Evolutionary conservation across 768 basidiomycete genomes (phyloP).

Genomic region (Tylopilus rubrobrunneus): DNA sequence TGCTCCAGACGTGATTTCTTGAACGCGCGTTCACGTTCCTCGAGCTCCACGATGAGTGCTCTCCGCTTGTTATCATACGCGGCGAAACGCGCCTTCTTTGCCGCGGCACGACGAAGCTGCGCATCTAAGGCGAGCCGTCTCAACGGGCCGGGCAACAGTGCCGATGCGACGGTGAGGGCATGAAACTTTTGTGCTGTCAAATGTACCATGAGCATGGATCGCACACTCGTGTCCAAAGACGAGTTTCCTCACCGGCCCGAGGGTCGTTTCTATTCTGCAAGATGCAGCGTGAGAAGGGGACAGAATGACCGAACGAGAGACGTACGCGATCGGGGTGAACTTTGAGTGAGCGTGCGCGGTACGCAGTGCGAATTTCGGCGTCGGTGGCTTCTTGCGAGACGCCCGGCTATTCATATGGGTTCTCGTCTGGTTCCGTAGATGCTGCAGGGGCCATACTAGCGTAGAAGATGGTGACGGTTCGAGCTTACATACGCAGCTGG

Average conservation of each 20-base stretch:
- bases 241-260: conserved; percentile 52
- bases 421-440: conserved; percentile 51
- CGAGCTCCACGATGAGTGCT: conserved; percentile 70
- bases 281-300: conserved; percentile 6
- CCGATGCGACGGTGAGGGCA: conserved; percentile 77
- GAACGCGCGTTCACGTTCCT: conserved; percentile 71
- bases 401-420: conserved; percentile 71
- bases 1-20: conserved; percentile 69
- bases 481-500: neutral
- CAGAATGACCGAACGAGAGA: conserved; percentile 19
- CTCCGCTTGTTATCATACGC: conserved; percentile 71
- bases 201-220: neutral
- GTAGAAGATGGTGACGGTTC: neutral
- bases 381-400: conserved; percentile 65
- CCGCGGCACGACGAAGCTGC: conserved; percentile 66
- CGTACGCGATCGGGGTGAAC: conserved; percentile 83
- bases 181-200: conserved; percentile 73
- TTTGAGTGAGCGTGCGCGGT: conserved; percentile 75
- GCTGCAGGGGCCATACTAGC: conserved; percentile 23
- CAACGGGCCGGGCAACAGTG: conserved; percentile 76
- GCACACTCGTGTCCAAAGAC: neutral
- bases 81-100: conserved; percentile 66
- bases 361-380: conserved; percentile 75
- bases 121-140: conserved; percentile 78
- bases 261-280: conserved; percentile 74